These are phyloP conservation scores for Rhodotorula babjevae DNA, from an alignment of 768 basidiomycete species.

Conservation along the genomic window DNA sequence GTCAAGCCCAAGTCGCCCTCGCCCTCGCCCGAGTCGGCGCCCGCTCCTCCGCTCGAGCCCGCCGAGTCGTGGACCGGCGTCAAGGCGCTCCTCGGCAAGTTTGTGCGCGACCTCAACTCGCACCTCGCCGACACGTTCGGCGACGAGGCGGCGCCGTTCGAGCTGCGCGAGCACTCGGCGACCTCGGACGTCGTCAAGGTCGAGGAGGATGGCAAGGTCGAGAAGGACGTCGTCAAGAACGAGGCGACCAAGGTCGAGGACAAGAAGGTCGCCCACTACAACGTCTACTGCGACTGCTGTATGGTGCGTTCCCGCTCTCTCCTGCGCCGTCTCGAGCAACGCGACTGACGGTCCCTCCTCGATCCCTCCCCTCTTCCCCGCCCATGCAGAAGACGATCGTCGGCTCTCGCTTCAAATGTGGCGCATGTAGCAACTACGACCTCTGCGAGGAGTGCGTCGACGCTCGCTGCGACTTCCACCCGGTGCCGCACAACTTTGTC, in stretches of 20 bases:
- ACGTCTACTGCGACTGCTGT: conserved; percentile 35
- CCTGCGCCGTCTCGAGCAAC: not conserved
- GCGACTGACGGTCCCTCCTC: not conserved
- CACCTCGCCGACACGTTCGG: conserved; percentile 38
- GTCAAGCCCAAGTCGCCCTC: no score
- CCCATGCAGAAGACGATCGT: conserved; percentile 51
- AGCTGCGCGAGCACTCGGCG: not conserved
- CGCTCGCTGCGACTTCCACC: conserved; percentile 16
- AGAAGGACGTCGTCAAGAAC: not conserved
- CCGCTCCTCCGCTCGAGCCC: conserved; percentile 1
- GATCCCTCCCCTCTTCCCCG: rapidly evolving
- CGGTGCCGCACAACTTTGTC: conserved; percentile 13
- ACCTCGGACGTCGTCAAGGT: not conserved
- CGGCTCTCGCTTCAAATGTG: conserved; percentile 71
- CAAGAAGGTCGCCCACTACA: not conserved
- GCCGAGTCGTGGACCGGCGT: conserved; percentile 16
- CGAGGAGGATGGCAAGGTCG: not conserved
- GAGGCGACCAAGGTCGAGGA: not conserved
- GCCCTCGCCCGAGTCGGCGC: not conserved
- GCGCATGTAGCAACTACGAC: conserved; percentile 31
- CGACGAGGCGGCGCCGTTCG: conserved; percentile 26
- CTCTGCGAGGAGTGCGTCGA: conserved; percentile 30
- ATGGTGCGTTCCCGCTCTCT: not conserved
- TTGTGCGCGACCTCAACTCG: conserved; percentile 31
- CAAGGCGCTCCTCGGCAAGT: conserved; percentile 14